Conservation (phyloP, 371 early-diverging fungal species). For the Sporodiniella umbellata region DNA sequence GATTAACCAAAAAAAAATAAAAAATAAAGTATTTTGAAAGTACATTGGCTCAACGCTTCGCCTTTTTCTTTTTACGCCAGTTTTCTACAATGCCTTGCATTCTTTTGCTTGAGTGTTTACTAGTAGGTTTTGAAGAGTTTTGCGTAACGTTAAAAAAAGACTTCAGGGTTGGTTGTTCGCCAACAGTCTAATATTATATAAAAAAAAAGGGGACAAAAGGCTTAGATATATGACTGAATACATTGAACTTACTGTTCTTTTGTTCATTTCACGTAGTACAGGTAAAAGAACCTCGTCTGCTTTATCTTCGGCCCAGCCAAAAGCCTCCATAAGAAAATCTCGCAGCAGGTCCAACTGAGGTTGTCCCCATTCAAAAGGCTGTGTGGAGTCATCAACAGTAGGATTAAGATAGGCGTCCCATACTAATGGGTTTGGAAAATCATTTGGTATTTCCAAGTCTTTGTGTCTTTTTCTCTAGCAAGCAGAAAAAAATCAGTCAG, state of each 20-base stretch:
- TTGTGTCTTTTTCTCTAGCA: constrained; percentile 48
- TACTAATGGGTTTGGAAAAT: constrained; percentile 81
- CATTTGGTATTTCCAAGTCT: constrained; percentile 56
- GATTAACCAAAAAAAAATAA: not conserved
- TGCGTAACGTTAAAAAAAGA: constrained; percentile 33
- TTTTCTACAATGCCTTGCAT: constrained; percentile 31
- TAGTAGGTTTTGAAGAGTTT: constrained; percentile 12
- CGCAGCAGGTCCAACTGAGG: constrained; percentile 81
- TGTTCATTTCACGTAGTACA: constrained; percentile 71
- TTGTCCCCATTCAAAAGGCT: constrained; percentile 79
- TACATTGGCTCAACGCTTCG: not conserved
- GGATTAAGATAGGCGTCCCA: constrained; percentile 82
- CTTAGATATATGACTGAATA: too few relatives aligned
- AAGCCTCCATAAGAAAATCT: constrained; percentile 40
- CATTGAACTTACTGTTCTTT: constrained; percentile 32
- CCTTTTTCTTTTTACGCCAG: constrained; percentile 18
- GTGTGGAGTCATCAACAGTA: constrained; percentile 64
- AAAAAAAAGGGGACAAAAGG: too few relatives aligned
- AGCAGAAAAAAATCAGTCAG: constrained; percentile 5
- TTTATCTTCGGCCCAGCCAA: constrained; percentile 50
- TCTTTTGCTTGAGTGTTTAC: constrained; percentile 43
- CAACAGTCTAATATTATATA: constrained; percentile 12
- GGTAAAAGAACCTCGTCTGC: constrained; percentile 71
- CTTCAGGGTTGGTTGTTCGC: constrained; percentile 45
- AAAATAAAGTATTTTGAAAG: not conserved